A percentile compares a stretch with the other conserved stretches of the same genome.
phyloP scores from a whole-genome alignment of 208 protist species.

The Crithidia sp. region DNA sequence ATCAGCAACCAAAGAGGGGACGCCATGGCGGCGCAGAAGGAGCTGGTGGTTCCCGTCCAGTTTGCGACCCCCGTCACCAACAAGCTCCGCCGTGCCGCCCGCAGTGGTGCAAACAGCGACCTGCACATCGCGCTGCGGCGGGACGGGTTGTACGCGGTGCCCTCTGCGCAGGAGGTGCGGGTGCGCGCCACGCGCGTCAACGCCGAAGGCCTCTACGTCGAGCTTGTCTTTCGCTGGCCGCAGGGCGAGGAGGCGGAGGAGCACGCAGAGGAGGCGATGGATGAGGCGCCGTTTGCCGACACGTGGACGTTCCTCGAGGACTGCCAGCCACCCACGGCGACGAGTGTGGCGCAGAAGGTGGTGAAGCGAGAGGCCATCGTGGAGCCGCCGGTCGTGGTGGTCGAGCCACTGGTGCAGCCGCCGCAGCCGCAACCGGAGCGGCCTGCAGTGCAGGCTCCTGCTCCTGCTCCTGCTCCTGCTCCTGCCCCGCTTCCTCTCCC shows the following conservation, averaged over 20 bases:
- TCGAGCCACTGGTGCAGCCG: not conserved
- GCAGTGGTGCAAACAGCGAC: not conserved
- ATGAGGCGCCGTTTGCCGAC: slow-evolving; percentile 11
- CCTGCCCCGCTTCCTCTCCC: not conserved
- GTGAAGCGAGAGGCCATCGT: not conserved
- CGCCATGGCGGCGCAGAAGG: not conserved
- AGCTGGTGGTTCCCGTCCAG: slow-evolving; percentile 10
- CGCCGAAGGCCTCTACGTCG: slow-evolving; percentile 9
- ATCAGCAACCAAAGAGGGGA: not conserved
- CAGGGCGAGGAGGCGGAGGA: slow-evolving; percentile 7
- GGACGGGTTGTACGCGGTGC: slow-evolving; percentile 15
- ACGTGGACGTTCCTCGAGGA: slow-evolving; percentile 19
- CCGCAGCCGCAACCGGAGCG: not conserved
- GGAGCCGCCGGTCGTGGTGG: not conserved
- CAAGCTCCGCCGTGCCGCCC: slow-evolving; percentile 11
- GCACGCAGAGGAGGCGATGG: slow-evolving; percentile 19
- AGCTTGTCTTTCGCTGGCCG: slow-evolving; percentile 14
- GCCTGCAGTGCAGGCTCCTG: not conserved
- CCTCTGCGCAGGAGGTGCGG: slow-evolving; percentile 7
- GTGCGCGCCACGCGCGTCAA: slow-evolving; percentile 9
- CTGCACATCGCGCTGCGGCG: slow-evolving; percentile 12
- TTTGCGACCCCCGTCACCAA: slow-evolving; percentile 13
- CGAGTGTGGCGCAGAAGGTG: slow-evolving; percentile 3
- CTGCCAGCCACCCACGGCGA: slow-evolving; percentile 11
- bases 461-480: too few species aligned